phyloP scores from a whole-genome alignment of 192 early-diverging fungal genomes.

The Coemansia sp. region DNA sequence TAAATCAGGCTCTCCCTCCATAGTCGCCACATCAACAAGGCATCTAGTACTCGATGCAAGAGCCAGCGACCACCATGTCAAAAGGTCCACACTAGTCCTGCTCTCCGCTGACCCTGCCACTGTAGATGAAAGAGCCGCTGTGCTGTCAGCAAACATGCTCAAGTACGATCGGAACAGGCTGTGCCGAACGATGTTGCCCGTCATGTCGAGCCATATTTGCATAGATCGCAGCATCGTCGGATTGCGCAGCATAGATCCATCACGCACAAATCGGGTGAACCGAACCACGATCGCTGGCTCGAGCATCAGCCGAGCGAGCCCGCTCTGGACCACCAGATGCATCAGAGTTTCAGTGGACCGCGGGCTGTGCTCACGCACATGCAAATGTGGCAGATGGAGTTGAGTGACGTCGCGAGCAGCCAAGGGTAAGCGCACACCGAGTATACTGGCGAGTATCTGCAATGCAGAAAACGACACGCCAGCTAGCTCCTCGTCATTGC shows the following conservation, averaged over 20 bases:
- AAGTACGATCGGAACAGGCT: conserved; percentile 34
- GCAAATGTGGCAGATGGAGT: conserved; percentile 26
- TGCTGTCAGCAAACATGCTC: background rate
- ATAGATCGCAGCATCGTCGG: conserved; percentile 9
- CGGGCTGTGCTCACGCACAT: conserved; percentile 31
- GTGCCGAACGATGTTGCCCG: conserved; percentile 26
- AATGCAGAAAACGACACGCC: conserved; percentile 14
- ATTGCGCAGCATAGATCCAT: background rate
- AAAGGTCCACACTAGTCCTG: background rate
- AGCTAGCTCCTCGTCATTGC: background rate
- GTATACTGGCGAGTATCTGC: conserved; percentile 21
- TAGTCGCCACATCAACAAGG: background rate
- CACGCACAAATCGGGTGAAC: background rate
- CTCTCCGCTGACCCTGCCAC: background rate
- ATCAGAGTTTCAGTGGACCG: conserved; percentile 32
- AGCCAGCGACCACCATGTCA: conserved; percentile 32
- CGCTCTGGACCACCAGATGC: conserved; percentile 24
- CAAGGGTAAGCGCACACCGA: conserved; percentile 23
- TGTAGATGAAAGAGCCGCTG: background rate
- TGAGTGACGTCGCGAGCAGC: conserved; percentile 1
- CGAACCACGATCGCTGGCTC: conserved; percentile 15
- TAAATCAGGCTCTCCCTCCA: background rate
- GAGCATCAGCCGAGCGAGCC: conserved; percentile 18
- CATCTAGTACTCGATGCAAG: conserved; percentile 19
- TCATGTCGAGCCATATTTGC: conserved; percentile 47